Base-by-base conservation (phyloP, 2,329 filamentous ascomycete species). In the Fusarium sp. region DNA sequence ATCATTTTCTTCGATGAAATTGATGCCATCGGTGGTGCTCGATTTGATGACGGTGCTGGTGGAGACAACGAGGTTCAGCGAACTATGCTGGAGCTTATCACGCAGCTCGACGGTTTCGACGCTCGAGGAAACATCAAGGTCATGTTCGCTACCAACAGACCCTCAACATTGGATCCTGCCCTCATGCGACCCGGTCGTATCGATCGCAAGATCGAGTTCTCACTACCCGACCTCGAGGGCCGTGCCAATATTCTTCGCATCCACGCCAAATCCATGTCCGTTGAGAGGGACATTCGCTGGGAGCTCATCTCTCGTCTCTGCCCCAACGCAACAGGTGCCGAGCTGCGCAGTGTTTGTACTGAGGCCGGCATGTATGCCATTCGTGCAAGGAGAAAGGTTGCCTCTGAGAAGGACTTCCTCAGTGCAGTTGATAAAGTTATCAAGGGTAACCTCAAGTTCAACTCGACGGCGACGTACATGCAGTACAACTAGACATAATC, bases 361-460 rank as follows among this genome's bases (percentile, higher is more conserved):
- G 96, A 99, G 83, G 95, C 96, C 3, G 96, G 96, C 74, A 98
- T 99, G 95, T 99, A 97, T 79, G 96, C 96, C 67, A 98, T 99
- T 73, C 90, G 96, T 49, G 93, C 93, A 40, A 87, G 96, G 81
- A 91, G 96, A 84, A 99, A 99, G 92, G 94, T 99, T 18, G 96
- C 96, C 0, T 95, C 95, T 3, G 96, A 99, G 87, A 98, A 99
- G 89, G 96, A 99, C 84, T 99, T 99, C 84, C 85, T 99, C 76
- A 95, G 93, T 63, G 95, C 96, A 5, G 96, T 99, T 68, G 96
- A 99, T 87, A 99, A 99, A 90, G 96, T 99, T 71, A 98, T 98
- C 86, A 97, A 98, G 89, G 95, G 93, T 77, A 98, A 98, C 83
- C 87, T 97, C 81, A 99, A 99, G 90, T 99, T 99, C 88, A 98